phyloP scores from a whole-genome alignment of 83 land plant genomes.

The Picea mariana region DNA sequence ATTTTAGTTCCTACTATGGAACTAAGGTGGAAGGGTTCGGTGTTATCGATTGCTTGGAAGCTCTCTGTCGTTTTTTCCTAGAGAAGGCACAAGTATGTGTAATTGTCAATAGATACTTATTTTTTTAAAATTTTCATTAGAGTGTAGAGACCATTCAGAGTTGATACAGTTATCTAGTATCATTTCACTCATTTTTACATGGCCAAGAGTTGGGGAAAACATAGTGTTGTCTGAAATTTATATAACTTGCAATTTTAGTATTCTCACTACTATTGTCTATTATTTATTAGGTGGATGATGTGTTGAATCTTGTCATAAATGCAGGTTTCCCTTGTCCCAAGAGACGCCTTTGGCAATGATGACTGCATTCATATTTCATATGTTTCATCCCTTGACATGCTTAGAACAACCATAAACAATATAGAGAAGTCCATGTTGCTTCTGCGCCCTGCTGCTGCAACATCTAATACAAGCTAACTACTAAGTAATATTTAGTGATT shows the following conservation, averaged over 20 bases:
- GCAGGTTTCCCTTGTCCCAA: no score
- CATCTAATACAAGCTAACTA: conserved; percentile 10
- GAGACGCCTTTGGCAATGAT: no score
- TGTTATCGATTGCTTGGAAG: conserved; percentile 69
- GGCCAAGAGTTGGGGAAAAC: no score
- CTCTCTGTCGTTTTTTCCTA: conserved; percentile 48
- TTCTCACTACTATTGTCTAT: no score
- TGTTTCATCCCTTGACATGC: conserved; percentile 77
- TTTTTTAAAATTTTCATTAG: conserved; percentile 1
- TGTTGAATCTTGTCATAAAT: not conserved
- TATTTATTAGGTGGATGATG: not conserved
- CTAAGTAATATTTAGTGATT: not conserved
- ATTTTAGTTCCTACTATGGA: no score
- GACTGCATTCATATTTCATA: conserved; percentile 88
- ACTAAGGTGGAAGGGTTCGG: conserved; percentile 58
- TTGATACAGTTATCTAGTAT: not conserved
- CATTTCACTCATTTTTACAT: not conserved
- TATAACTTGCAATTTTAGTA: not conserved
- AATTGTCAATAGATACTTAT: not conserved
- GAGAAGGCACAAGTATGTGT: conserved; percentile 59
- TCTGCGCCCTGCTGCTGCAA: conserved; percentile 52
- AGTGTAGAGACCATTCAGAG: not conserved
- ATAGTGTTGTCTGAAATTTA: not conserved
- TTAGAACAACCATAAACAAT: conserved; percentile 37
- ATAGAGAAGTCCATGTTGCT: conserved; percentile 40